Evolutionary conservation across 2,329 filamentous ascomycete species (phyloP).

Genomic region (Periglandula ipomoeae): DNA sequence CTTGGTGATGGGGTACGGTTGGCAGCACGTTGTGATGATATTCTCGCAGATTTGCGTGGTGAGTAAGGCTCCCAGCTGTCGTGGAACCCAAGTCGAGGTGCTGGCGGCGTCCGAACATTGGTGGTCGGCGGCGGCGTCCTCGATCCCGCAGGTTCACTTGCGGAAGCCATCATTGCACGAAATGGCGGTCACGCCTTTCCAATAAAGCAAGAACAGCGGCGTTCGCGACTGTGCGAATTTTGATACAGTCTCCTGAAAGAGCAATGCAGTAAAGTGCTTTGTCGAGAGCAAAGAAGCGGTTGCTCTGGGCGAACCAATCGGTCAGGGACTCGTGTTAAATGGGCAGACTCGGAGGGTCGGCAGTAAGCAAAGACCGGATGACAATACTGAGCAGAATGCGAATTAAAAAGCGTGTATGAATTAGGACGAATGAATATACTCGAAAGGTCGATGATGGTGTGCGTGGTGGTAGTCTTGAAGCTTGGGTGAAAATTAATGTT

Average conservation of each 20-base stretch:
- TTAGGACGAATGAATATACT: constrained; percentile 3
- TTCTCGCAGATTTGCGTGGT: constrained; percentile 58
- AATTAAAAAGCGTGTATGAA: background rate
- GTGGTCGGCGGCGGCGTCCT: constrained; percentile 51
- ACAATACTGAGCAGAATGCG: constrained; percentile 2
- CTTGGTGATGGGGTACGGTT: constrained; percentile 48
- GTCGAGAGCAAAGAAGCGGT: constrained; percentile 12
- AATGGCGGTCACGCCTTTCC: background rate
- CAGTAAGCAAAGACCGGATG: constrained; percentile 5
- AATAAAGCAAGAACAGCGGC: constrained; percentile 5
- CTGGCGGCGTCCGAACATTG: constrained; percentile 55
- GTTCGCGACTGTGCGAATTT: background rate
- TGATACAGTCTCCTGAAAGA: background rate
- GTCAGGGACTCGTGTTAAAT: background rate
- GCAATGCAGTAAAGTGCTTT: background rate
- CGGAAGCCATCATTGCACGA: constrained; percentile 19
- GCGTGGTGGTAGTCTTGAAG: constrained; percentile 1
- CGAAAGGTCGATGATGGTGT: background rate
- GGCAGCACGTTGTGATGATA: constrained; percentile 44
- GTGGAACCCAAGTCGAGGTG: constrained; percentile 57
- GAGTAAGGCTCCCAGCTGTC: constrained; percentile 67
- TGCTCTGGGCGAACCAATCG: constrained; percentile 8
- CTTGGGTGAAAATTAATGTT: constrained; percentile 1
- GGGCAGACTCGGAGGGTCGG: background rate
- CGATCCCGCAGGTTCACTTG: constrained; percentile 5